Evolutionary conservation across 2,329 filamentous ascomycete species (phyloP).

Genomic region (Didymellaceae sp.): DNA sequence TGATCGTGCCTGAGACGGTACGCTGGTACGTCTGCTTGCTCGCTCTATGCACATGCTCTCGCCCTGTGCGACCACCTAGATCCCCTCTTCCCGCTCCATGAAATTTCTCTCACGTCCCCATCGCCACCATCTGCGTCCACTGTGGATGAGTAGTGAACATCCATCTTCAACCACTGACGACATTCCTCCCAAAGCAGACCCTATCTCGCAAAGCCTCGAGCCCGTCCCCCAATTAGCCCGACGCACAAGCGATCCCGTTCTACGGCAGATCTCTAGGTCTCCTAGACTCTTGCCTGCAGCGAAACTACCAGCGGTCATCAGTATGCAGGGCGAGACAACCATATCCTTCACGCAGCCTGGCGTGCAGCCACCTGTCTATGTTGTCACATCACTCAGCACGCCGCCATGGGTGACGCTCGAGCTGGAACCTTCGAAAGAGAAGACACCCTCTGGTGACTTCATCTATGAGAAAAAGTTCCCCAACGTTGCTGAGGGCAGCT

Average conservation of each 20-base stretch:
- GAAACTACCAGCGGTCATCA: slow-evolving; percentile 5
- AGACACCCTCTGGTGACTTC: slow-evolving; percentile 60
- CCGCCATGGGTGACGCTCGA: slow-evolving; percentile 72
- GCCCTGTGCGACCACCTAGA: slow-evolving; percentile 24
- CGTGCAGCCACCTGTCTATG: slow-evolving; percentile 70
- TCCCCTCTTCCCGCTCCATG: slow-evolving; percentile 22
- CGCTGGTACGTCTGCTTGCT: slow-evolving; percentile 14
- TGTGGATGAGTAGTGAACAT: slow-evolving; percentile 22
- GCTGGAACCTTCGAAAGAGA: slow-evolving; percentile 61
- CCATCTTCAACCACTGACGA: slow-evolving; percentile 38
- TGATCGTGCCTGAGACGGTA: slow-evolving; percentile 8
- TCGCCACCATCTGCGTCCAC: slow-evolving; percentile 24
- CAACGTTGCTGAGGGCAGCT: slow-evolving; percentile 62
- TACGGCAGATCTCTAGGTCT: slow-evolving; percentile 1
- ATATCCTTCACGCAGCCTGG: slow-evolving; percentile 68
- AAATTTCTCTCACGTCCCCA: slow-evolving; percentile 25
- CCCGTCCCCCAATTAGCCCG: slow-evolving; percentile 18
- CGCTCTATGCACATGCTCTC: slow-evolving; percentile 20
- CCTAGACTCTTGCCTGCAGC: slow-evolving; percentile 7
- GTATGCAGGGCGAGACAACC: slow-evolving; percentile 50
- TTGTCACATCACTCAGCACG: slow-evolving; percentile 72
- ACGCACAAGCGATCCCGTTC: slow-evolving; percentile 23
- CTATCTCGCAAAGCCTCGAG: slow-evolving; percentile 10
- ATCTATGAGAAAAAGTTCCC: slow-evolving; percentile 65
- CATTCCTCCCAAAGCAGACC: slow-evolving; percentile 28